Conservation (phyloP, 768 basidiomycete species). For the Hygrophoropsis aurantiaca region DNA sequence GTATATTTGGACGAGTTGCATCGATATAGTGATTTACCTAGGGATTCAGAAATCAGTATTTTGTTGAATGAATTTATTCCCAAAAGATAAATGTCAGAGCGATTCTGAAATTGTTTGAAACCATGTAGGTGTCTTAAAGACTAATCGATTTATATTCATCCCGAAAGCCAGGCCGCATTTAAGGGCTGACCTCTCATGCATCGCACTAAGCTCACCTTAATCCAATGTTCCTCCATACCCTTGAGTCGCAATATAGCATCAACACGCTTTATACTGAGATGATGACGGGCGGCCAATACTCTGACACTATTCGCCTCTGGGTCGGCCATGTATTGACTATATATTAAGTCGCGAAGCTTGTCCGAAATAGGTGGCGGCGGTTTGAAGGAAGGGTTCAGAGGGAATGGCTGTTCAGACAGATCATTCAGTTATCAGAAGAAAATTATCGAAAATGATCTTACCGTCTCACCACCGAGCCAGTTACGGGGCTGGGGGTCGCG, state of each 20-base stretch:
- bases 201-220: constrained; percentile 54
- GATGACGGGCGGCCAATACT: constrained; percentile 57
- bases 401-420: constrained; percentile 63
- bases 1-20: not conserved
- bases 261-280: constrained; percentile 74
- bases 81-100: no score
- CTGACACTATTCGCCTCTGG: constrained; percentile 58
- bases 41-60: constrained; percentile 1
- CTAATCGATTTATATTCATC: constrained; percentile 85
- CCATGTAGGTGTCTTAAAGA: constrained; percentile 85
- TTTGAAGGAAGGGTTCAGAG: constrained; percentile 79
- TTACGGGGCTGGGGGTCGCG: constrained; percentile 44
- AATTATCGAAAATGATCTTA: constrained; percentile 36
- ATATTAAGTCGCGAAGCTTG: constrained; percentile 53
- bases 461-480: constrained; percentile 62
- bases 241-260: constrained; percentile 84
- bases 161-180: constrained; percentile 19
- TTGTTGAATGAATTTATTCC: no score
- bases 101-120: constrained; percentile 46
- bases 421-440: constrained; percentile 1
- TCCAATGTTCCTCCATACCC: constrained; percentile 69
- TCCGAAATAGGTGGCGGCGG: constrained; percentile 80
- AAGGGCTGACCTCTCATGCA: constrained; percentile 5
- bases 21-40: constrained; percentile 28
- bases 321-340: constrained; percentile 56